phyloP scores from a whole-genome alignment of 108 stramenopile genomes.

The Pelagomonas calceolata region DNA sequence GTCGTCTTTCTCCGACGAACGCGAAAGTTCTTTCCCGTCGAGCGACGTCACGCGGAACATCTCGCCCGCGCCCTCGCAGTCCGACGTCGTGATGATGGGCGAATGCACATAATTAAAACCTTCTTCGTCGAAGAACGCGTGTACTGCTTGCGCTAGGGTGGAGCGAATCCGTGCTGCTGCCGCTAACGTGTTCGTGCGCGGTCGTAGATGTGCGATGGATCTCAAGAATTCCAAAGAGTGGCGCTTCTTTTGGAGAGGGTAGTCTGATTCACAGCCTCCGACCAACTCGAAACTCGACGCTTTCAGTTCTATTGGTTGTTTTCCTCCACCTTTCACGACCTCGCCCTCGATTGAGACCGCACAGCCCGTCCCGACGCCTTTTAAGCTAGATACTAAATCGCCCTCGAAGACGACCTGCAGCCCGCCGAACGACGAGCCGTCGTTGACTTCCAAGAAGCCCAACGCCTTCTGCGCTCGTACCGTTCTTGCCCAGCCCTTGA shows the following conservation, averaged over 20 bases:
- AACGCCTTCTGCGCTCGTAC: constrained; percentile 91
- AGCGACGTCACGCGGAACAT: constrained; percentile 95
- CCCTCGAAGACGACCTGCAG: constrained; percentile 76
- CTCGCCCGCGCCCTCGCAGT: constrained; percentile 98
- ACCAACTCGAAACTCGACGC: constrained; percentile 64
- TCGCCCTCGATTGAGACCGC: constrained; percentile 67
- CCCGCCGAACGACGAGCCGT: constrained; percentile 80
- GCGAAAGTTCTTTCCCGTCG: constrained; percentile 24
- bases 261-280: constrained; percentile 71
- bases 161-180: constrained; percentile 88
- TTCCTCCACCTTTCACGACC: constrained; percentile 65
- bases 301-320: constrained; percentile 77
- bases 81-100: constrained; percentile 89
- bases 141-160: constrained; percentile 66
- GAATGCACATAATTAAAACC: constrained; percentile 93
- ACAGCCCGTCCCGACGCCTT: constrained; percentile 11
- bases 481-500: constrained; percentile 96
- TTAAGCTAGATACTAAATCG: constrained; percentile 28
- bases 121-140: constrained; percentile 71
- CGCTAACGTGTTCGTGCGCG: constrained; percentile 88
- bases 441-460: constrained; percentile 93
- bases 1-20: constrained; percentile 19
- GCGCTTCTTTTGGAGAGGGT: constrained; percentile 96
- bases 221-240: constrained; percentile 92
- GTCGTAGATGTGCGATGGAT: constrained; percentile 88